Base-by-base conservation (phyloP, 176 grass and related monocot genomes). In the Microstegium vimineum region DNA sequence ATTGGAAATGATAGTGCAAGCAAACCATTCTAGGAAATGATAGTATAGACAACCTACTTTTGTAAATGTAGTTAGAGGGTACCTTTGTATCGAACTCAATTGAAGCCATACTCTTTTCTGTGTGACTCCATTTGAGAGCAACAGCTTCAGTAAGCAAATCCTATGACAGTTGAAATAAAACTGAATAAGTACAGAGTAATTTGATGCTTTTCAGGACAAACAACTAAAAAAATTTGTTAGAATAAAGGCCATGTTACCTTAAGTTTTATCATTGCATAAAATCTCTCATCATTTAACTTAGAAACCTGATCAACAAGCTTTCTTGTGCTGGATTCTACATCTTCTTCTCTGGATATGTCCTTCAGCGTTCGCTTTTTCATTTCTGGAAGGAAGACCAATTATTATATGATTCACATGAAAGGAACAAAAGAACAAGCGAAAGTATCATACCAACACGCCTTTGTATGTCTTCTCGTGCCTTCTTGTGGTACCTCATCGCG, bases 11-110 rank as follows among this genome's bases (percentile, higher is more conserved):
- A 54, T 60, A 84, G n/a, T 81, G 66, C 6, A 22, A 6, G 31
- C 3, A 68, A 69, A 75, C 41, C 62, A 5, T 51, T 74, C 6
- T 70, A 69, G 69, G 40, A 85, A 42, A 6, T 27, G 11, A 23
- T 59, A 59, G n/a, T 26, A 3, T 10, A 2, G 56, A 60, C n/a
- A 60, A 26, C 4, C 67, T 28, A 66, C 4, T 80, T 75, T 60
- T 77, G 12, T 77, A 87, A 42, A 81, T 66, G 43, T 73, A 59
- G 37, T 16, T 66, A 20, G 31, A 25, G n/a, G 32, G 62, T 93
- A 98, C 95, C 92, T 93, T 93, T 30, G 71, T 66, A 83, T 98
- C 92, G 38, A 98, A 72, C 86, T 95, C 92, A 54, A 91, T 86
- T 17, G 57, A 89, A 65, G 73, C 65, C 90, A 98, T 84, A 56